These are phyloP conservation scores for Neolentinus lepideus DNA, from an alignment of 1,284 basidiomycete species.

Conservation along the genomic window DNA sequence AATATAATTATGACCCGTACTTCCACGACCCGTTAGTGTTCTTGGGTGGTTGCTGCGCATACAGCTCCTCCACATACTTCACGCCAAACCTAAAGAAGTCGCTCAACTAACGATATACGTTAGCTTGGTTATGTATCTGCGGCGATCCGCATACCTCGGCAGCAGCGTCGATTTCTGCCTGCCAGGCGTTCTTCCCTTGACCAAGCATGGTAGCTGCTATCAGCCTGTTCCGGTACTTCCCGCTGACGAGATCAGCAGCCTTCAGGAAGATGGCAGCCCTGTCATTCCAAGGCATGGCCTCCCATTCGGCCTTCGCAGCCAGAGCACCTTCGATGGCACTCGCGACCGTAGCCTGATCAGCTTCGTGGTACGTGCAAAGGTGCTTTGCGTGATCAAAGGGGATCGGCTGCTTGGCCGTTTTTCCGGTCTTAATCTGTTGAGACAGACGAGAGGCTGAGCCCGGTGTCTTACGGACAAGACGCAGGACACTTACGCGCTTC, in stretches of 20 bases:
- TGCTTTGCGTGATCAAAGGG: constrained; percentile 80
- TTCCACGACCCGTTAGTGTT: constrained; percentile 93
- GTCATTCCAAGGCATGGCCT: constrained; percentile 92
- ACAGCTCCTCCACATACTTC: constrained; percentile 95
- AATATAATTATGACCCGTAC: constrained; percentile 41
- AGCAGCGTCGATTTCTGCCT: constrained; percentile 98
- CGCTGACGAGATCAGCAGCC: constrained; percentile 89
- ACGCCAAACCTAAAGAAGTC: constrained; percentile 98
- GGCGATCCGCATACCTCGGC: constrained; percentile 85
- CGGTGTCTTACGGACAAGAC: too few species aligned
- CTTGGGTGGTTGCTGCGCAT: constrained; percentile 82
- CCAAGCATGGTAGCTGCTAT: constrained; percentile 97
- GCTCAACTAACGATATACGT: constrained; percentile 44
- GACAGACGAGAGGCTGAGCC: constrained; percentile 3
- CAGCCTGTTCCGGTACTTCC: constrained; percentile 92
- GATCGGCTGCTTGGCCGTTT: constrained; percentile 72
- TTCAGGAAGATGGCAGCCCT: constrained; percentile 97
- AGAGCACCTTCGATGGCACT: constrained; percentile 87
- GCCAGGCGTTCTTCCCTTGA: constrained; percentile 99
- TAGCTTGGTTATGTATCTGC: background rate
- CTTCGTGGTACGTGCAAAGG: constrained; percentile 87
- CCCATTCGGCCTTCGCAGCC: constrained; percentile 84
- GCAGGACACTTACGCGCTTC: constrained; percentile 55
- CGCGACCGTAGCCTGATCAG: constrained; percentile 69
- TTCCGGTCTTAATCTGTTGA: constrained; percentile 76